Percentiles rank a stretch among this genome's conserved stretches.
Evolutionary conservation across 2,329 filamentous ascomycete species (phyloP).

Genomic region (Aspergillus sclerotialis): DNA sequence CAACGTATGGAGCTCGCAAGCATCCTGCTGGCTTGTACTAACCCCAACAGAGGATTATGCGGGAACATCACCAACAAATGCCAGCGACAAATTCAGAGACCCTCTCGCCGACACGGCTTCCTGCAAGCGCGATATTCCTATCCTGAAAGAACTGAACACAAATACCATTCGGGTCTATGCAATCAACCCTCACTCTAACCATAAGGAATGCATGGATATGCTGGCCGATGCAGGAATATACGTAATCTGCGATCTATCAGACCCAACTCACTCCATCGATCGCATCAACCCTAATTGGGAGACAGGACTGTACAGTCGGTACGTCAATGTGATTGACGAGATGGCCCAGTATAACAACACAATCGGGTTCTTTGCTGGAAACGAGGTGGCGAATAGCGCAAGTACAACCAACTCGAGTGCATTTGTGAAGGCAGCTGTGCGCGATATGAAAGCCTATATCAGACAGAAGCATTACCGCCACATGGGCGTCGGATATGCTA

Average conservation of each 20-base stretch:
- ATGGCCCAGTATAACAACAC: slow-evolving; percentile 77
- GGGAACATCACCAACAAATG: slow-evolving; percentile 40
- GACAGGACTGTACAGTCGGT: slow-evolving; percentile 65
- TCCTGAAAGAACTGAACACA: slow-evolving; percentile 68
- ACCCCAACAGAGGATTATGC: slow-evolving; percentile 49
- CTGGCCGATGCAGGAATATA: slow-evolving; percentile 83
- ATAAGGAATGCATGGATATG: slow-evolving; percentile 73
- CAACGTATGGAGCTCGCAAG: slow-evolving; percentile 53
- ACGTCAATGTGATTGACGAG: slow-evolving; percentile 73
- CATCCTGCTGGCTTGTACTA: background rate
- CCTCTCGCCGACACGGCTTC: slow-evolving; percentile 63
- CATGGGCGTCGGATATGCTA: slow-evolving; percentile 87
- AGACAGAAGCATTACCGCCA: slow-evolving; percentile 63
- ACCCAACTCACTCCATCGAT: slow-evolving; percentile 76
- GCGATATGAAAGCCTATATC: slow-evolving; percentile 90
- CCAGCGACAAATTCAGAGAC: slow-evolving; percentile 59
- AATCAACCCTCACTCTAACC: slow-evolving; percentile 69
- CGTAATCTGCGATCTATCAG: slow-evolving; percentile 78
- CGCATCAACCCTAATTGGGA: slow-evolving; percentile 71
- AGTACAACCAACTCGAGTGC: slow-evolving; percentile 83
- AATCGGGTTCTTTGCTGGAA: slow-evolving; percentile 93
- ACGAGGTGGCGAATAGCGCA: slow-evolving; percentile 81
- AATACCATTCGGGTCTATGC: slow-evolving; percentile 93
- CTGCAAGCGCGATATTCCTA: slow-evolving; percentile 77
- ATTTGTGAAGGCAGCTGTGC: slow-evolving; percentile 92